Percentiles rank a stretch among this genome's conserved stretches.
These are phyloP conservation scores for Apiotrichum akiyoshidainum DNA, from an alignment of 1,284 basidiomycete species.

Conservation along the genomic window DNA sequence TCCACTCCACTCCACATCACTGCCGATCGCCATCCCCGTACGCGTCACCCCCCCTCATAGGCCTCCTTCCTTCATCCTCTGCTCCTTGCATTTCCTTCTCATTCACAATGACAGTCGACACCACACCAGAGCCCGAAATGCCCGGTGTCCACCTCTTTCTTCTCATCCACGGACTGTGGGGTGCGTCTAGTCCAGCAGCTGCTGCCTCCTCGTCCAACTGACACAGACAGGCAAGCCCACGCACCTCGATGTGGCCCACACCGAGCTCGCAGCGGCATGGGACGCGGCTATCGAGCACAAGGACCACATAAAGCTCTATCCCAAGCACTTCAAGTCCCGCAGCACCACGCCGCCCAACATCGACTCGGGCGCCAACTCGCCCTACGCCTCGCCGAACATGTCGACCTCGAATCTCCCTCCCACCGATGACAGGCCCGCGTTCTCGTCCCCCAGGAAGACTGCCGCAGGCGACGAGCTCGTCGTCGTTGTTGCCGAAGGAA, in stretches of 20 bases:
- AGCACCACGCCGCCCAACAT: neutral
- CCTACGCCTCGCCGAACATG: neutral
- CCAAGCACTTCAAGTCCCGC: too few species aligned
- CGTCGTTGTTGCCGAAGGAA: constrained; percentile 45
- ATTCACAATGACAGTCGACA: neutral
- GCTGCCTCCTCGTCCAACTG: neutral
- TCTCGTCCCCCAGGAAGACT: neutral
- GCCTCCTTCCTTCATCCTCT: neutral
- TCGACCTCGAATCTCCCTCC: neutral
- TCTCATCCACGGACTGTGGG: constrained; percentile 50
- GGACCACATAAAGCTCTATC: too few species aligned
- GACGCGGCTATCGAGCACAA: neutral
- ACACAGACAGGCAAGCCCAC: constrained; percentile 32
- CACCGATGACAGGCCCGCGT: neutral
- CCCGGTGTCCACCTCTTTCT: constrained; percentile 43
- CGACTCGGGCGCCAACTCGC: neutral
- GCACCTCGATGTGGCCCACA: constrained; percentile 38
- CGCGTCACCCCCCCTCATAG: too few species aligned
- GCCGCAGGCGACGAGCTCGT: constrained; percentile 28
- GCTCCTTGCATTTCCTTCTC: neutral
- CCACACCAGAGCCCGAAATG: neutral
- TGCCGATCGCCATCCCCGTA: too few species aligned
- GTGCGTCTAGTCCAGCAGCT: constrained; percentile 21
- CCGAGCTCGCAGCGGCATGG: constrained; percentile 37
- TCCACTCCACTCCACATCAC: too few species aligned